Evolutionary conservation across 495 filamentous ascomycete species (phyloP), one percentile per base, ranked within the genome.

Genomic region (Penicillium roqueforti): DNA sequence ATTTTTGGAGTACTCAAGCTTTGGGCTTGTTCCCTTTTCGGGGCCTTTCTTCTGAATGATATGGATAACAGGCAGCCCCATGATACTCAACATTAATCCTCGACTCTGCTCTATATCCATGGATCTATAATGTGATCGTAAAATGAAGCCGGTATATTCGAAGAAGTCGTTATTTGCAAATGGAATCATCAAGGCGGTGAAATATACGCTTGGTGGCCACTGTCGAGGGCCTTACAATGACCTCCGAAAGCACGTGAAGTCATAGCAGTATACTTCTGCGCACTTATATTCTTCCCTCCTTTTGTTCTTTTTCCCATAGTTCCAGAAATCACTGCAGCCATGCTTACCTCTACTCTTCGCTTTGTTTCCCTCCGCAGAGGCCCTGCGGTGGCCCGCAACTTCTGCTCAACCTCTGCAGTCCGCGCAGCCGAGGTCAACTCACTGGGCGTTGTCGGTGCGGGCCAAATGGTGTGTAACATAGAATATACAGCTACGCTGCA

Each of bases 401-500:
- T 81, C 59, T 77, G 71, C 61, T 76, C 69, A 31, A 72, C 73
- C n/a, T 57, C 67, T 31, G 63, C 63, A 38, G 58, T 76, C 41
- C 68, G 73, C 57, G 83, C 84, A 61, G 81, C 83, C 60, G 85
- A 91, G 72, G 88, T 97, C 41, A 95, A 92, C 74, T 86, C 83
- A 49, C 74, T 98, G 18, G 93, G 93, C 53, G 95, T 99, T 28
- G 75, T 99, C 60, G 95, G 95, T 54, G 93, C 92, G 43, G 95
- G 95, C 16, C 95, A 97, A 69, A 97, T 97, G 91, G 91, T 93
- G 76, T 69, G 71, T 68, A 16, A 14, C 3, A 14, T 22, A 14
- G n/a, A 22, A 19, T 18, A 23, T 23, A 54, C 16, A 36, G 9
- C 14, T 38, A 20, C 32, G 48, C 53, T 49, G 34, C 26, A 45